phyloP scores from a whole-genome alignment of 1,284 basidiomycete genomes.

The Cutaneotrichosporon cutaneum region DNA sequence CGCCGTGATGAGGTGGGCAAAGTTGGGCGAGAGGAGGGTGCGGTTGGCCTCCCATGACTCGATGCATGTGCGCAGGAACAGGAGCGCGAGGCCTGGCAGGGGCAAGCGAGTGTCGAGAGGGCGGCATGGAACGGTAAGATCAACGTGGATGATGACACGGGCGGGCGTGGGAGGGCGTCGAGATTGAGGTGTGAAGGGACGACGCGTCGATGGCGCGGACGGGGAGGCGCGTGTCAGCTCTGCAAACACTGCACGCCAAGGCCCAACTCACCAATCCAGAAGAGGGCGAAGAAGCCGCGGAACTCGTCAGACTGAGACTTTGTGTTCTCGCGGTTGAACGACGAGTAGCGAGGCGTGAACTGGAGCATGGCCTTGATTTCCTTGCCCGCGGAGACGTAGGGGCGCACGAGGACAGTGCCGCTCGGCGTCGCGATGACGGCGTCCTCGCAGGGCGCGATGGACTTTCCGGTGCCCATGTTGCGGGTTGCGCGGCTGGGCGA shows the following conservation, averaged over 20 bases:
- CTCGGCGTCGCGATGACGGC: slow-evolving; percentile 42
- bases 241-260: neutral
- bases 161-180: neutral
- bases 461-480: neutral
- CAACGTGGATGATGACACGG: neutral
- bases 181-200: neutral
- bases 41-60: slow-evolving; percentile 72
- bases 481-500: neutral
- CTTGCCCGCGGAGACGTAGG: slow-evolving; percentile 43
- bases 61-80: slow-evolving; percentile 73
- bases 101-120: neutral
- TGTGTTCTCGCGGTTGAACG: slow-evolving; percentile 78
- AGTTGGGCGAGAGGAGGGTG: slow-evolving; percentile 72
- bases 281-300: slow-evolving; percentile 88
- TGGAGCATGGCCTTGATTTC: slow-evolving; percentile 64
- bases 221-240: neutral
- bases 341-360: slow-evolving; percentile 78
- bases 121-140: neutral
- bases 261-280: slow-evolving; percentile 62
- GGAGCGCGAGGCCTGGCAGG: slow-evolving; percentile 72
- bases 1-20: slow-evolving; percentile 82
- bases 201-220: neutral
- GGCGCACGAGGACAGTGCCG: slow-evolving; percentile 44
- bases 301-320: slow-evolving; percentile 76
- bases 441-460: slow-evolving; percentile 19